Evolutionary conservation across 148 eudicot species (phyloP).

Genomic region (Diospyros kaki): DNA sequence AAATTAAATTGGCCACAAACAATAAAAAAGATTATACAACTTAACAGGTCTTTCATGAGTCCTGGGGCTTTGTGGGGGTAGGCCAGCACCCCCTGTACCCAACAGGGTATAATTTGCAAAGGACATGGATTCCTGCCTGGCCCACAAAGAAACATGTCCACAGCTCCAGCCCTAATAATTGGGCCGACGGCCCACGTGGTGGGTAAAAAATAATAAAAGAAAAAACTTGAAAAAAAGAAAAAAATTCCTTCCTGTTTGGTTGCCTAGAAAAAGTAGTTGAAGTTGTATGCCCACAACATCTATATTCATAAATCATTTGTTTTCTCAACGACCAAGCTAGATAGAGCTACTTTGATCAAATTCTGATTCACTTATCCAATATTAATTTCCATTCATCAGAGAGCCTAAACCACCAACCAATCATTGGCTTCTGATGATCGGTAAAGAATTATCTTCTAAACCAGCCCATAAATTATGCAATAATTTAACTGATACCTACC

Average conservation of each 20-base stretch:
- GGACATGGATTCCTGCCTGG: neutral
- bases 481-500: neutral
- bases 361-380: neutral
- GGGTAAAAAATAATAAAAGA: neutral
- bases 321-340: slow-evolving; percentile 9
- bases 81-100: too few species aligned
- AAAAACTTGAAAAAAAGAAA: neutral
- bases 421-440: neutral
- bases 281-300: neutral
- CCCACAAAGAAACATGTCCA: neutral
- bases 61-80: too few species aligned
- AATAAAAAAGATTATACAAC: too few species aligned
- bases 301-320: neutral
- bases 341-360: too few species aligned
- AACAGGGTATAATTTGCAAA: neutral
- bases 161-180: too few species aligned
- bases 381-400: neutral
- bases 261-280: slow-evolving; percentile 7
- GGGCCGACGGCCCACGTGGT: neutral
- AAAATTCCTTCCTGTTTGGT: slow-evolving; percentile 12
- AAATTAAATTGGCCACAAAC: too few species aligned
- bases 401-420: neutral
- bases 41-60: too few species aligned
- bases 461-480: neutral
- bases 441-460: neutral